Conservation (phyloP, 2,329 filamentous ascomycete genomes). For the Hymenotorrendiella dingleyae region DNA sequence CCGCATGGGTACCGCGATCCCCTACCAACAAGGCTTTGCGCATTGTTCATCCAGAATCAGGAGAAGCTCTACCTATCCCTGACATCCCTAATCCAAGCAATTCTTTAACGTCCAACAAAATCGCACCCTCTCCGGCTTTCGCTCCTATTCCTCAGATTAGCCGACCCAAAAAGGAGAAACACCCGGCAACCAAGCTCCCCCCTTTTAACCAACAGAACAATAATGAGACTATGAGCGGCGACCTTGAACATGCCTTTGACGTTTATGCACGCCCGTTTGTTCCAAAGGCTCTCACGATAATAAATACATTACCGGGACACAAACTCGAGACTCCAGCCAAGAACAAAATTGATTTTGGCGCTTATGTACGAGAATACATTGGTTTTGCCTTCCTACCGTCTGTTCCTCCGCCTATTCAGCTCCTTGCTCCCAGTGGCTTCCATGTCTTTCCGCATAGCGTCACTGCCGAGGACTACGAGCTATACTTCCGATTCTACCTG, state of each 20-base stretch:
- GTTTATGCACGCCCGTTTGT: slow-evolving; percentile 16
- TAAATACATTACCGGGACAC: slow-evolving; percentile 10
- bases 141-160: too few species aligned
- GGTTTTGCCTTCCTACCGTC: slow-evolving; percentile 7
- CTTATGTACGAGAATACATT: slow-evolving; percentile 6
- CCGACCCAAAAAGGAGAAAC: too few species aligned
- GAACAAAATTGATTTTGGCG: slow-evolving; percentile 6
- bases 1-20: too few species aligned
- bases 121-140: too few species aligned
- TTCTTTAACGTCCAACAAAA: too few species aligned
- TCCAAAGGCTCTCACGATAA: slow-evolving; percentile 10
- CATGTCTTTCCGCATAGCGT: background rate
- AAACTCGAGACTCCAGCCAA: slow-evolving; percentile 8
- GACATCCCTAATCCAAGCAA: too few species aligned
- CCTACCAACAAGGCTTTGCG: too few species aligned
- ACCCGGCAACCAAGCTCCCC: too few species aligned
- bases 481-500: slow-evolving; percentile 9
- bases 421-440: too few species aligned
- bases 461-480: slow-evolving; percentile 3
- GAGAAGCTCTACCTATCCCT: too few species aligned
- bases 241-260: slow-evolving; percentile 4
- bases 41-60: too few species aligned
- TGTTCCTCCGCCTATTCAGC: slow-evolving; percentile 5
- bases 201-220: background rate
- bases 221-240: background rate